These are phyloP conservation scores for Aegilops speltoides DNA, from an alignment of 176 grass and related monocot genomes.

Conservation along the genomic window DNA sequence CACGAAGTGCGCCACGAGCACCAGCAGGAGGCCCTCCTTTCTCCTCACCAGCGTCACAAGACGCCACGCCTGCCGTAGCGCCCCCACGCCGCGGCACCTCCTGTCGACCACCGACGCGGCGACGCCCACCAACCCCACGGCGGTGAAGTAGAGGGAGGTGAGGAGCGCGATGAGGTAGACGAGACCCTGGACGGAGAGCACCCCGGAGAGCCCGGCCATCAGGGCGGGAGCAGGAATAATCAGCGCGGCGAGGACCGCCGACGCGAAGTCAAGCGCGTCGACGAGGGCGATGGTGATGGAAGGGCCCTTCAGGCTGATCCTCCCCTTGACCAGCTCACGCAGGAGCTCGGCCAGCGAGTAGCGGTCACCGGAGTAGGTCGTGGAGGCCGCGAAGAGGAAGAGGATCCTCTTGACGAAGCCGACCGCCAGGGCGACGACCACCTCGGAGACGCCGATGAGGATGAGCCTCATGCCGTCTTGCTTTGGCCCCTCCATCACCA, in stretches of 20 bases:
- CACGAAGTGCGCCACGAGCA: neutral
- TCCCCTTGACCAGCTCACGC: neutral
- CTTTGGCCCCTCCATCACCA: no score
- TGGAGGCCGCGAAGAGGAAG: slow-evolving; percentile 15
- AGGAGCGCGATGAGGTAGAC: neutral
- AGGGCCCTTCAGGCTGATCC: neutral
- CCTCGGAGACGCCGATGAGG: neutral
- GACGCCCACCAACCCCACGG: neutral
- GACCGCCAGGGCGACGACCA: neutral
- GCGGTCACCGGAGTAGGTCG: slow-evolving; percentile 30
- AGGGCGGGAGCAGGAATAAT: neutral
- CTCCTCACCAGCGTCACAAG: slow-evolving; percentile 14
- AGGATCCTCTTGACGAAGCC: neutral
- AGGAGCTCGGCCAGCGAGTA: neutral
- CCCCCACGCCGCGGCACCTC: neutral
- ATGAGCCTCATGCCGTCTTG: neutral
- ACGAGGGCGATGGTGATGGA: slow-evolving; percentile 18
- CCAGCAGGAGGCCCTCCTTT: slow-evolving; percentile 19
- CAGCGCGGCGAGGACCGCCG: neutral
- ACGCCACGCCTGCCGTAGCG: slow-evolving; percentile 18
- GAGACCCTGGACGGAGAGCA: neutral
- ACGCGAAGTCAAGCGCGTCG: neutral
- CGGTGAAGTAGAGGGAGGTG: slow-evolving; percentile 2
- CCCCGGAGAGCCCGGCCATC: neutral
- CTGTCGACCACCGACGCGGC: slow-evolving; percentile 16